Evolutionary conservation across 257 asterid genomes (phyloP), one percentile per base, ranked within the genome.

Genomic region (Cordia subcordata): DNA sequence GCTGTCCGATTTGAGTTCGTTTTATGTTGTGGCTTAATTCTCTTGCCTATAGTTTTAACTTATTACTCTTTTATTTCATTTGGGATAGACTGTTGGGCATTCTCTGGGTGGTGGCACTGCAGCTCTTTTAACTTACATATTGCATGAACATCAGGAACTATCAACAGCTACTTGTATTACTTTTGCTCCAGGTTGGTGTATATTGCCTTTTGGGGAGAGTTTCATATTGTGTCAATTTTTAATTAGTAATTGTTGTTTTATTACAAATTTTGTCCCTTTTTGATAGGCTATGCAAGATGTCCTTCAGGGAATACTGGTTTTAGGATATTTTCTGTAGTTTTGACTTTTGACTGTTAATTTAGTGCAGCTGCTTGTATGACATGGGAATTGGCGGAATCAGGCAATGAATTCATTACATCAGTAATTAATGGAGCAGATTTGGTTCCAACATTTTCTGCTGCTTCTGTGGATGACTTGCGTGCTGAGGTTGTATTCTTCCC

Each of bases 101-200:
- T 93, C 99, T 56, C 81, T 93, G 72, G 99, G 99, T 64, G 97
- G 99, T 8, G 97, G 97, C 52, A 93, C 99, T 37, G 97, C 97
- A 35, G 86, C 99, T 17, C 86, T 93, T 19, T 61, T 89, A 75
- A 83, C 97, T 16, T 93, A 85, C 44, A 79, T 85, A 63, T 69
- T 93, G 76, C 99, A 97, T 51, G 99, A 93, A 76, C 77, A 81
- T 52, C 78, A 84, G 79, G 96, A 93, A 61, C 72, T 89, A 57
- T 83, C 96, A 18, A 71, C 77, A 3, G 82, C 97, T 54, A 84
- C 90, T 27, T 93, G 99, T 72, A 81, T 93, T 67, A 75, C 96
- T 37, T 93, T 93, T 81, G 99, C 99, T 72, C 99, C 99, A 83
- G 99, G 99, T 86, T 56, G n/a, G n/a, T n/a, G 69, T 27, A 27